Base-by-base conservation (phyloP, 148 eudicot genomes). In the Camellia granthamiana region DNA sequence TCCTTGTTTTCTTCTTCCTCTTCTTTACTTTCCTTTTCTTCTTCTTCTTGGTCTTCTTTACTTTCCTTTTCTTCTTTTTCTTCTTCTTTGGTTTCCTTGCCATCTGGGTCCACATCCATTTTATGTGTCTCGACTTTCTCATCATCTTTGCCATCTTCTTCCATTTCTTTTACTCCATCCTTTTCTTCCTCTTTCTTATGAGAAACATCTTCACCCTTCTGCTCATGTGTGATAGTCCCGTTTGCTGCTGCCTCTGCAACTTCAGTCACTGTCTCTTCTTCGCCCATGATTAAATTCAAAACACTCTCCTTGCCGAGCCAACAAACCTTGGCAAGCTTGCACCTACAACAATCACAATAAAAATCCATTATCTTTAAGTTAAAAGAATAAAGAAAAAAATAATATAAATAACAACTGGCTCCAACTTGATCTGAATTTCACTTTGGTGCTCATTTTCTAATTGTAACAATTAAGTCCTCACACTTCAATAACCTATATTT, bases 121-220 rank as follows among this genome's bases (percentile, higher is more conserved):
- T 87, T 72, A 74, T 78, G 78, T 38, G 71, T 66, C 21, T 73
- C 90, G 38, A 3, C 82, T 59, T 81, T 75, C 65, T 70, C 83
- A 42, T 75, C 83, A 5, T 89, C 85, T 72, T 82, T 84, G 42
- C 67, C 78, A 80, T 84, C 92, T 72, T 77, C 92, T 74, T 85
- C 89, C 92, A 85, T 84, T 65, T 76, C 90, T 71, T 85, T 82
- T 72, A 84, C 91, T 62, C 82, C 89, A 70, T 82, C 84, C 47
- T 79, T 84, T 67, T 79, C 84, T 77, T 77, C 86, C 74, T 84
- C 85, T 76, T 84, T 84, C 73, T 86, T 78, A 82, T 76, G 90
- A 70, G 18, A 69, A 84, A 46, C 85, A 60, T 75, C 59, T 67
- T 86, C 88, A 69, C 18, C 82, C 77, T 56, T 79, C 83, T 85